Percentiles rank a stretch among this genome's conserved stretches.
These are phyloP conservation scores for Medicago ruthenica DNA, from an alignment of 306 rosid genomes.

Conservation along the genomic window DNA sequence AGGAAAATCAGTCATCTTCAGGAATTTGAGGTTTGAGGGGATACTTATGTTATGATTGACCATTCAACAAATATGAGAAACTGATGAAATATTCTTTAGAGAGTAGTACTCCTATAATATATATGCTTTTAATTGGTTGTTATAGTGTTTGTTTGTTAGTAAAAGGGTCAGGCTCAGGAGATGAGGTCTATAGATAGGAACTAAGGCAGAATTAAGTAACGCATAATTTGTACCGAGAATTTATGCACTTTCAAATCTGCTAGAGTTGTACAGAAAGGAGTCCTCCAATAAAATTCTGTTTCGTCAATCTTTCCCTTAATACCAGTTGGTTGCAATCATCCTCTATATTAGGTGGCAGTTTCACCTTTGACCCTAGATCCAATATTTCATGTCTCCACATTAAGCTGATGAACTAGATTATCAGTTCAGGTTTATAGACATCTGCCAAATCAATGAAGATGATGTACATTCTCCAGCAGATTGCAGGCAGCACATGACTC, in stretches of 20 bases:
- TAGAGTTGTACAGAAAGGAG: neutral
- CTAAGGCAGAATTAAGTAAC: neutral
- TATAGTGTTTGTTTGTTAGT: neutral
- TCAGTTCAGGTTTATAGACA: neutral
- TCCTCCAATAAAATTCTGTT: neutral
- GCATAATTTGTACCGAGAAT: neutral
- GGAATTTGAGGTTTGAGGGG: constrained; percentile 14
- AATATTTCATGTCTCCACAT: neutral
- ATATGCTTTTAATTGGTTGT: neutral
- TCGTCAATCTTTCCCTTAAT: neutral
- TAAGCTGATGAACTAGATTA: neutral
- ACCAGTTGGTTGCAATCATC: neutral
- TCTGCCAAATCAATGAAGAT: constrained; percentile 2
- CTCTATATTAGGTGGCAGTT: neutral
- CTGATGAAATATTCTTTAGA: neutral
- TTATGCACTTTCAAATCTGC: neutral
- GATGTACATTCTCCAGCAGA: neutral
- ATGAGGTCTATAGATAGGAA: neutral
- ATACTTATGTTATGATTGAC: neutral
- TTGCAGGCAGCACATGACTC: neutral
- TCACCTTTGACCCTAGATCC: constrained; percentile 25
- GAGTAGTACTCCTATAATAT: neutral
- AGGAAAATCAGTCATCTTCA: constrained; percentile 13
- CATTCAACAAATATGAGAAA: neutral
- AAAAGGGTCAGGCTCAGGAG: neutral